Evolutionary conservation across 2,329 filamentous ascomycete genomes (phyloP), one percentile per base, ranked within the genome.

Genomic region (Mollisiaceae sp.): DNA sequence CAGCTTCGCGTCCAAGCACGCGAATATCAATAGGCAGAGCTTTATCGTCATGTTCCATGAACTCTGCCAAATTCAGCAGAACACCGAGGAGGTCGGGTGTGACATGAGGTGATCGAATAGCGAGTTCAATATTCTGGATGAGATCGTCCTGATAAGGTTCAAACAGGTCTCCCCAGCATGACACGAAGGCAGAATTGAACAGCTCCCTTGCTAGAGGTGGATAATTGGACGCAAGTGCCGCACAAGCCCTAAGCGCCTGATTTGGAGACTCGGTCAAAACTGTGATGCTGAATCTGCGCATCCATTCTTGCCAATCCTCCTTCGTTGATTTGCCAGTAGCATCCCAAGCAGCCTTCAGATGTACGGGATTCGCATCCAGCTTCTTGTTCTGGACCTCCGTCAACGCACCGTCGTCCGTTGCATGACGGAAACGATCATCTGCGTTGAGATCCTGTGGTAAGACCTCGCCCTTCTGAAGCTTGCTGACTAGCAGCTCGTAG

Each of bases 11-110:
- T 38, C 96, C 96, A 12, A 99, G 85, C 11, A 95, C 93, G 58
- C 95, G 86, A 69, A 99, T 97, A 75, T 99, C 96, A 68, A 99
- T 99, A 1, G 95, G 95, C 60, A 99, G 82, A 15, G 96, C 94
- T 78, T 99, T 99, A 77, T 99, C 95, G 73, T 99, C 96, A 75
- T 99, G 95, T 77, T 99, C 95, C 95, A 99, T 99, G 78, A 99
- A 99, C 77, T 99, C 95, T 24, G 95, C 95, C 59, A 99, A 85
- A 75, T 99, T 99, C 58, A 99, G 87, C 35, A 99, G 83, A 59
- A 97, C 90, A 67, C 97, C 94, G 9, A 99, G 83, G 70, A 99
- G 90, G 77, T 99, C 96, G 0, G 96, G 95, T 0, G 95, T 94
- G 14, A 99, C 96, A 72, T 97, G 94, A 60, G 94, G 91, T 3